Percentiles rank a stretch among this genome's conserved stretches.
These are phyloP conservation scores for Cordyceps fumosorosea DNA, from an alignment of 2,329 filamentous ascomycete genomes.

Conservation along the genomic window DNA sequence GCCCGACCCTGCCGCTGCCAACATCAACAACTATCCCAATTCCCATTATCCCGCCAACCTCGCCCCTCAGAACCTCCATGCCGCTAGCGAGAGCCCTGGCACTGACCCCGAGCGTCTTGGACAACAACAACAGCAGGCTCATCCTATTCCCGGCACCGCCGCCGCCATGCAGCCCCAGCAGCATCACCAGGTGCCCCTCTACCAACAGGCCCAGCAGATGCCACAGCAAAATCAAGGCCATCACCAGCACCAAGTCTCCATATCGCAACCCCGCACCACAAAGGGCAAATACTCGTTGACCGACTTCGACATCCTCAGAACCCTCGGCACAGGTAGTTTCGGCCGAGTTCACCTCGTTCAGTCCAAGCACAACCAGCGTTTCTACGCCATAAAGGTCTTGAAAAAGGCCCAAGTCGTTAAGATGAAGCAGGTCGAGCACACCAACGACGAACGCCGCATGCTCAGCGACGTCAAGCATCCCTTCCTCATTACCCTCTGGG, in stretches of 20 bases:
- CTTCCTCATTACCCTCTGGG: conserved; percentile 96
- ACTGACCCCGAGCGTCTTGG: conserved; percentile 29
- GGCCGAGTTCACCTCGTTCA: conserved; percentile 94
- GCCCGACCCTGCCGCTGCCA: conserved; percentile 14
- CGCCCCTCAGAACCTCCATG: conserved; percentile 20
- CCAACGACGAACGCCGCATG: conserved; percentile 96
- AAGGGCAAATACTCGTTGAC: conserved; percentile 94
- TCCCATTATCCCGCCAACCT: conserved; percentile 23
- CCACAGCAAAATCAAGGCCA: conserved; percentile 23
- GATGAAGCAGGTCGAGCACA: conserved; percentile 99
- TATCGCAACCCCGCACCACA: conserved; percentile 56
- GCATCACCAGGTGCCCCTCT: conserved; percentile 17
- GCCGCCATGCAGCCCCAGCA: conserved; percentile 21
- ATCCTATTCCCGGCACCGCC: conserved; percentile 7
- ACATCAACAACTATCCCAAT: conserved; percentile 20
- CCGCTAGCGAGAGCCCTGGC: conserved; percentile 31
- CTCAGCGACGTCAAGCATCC: conserved; percentile 94
- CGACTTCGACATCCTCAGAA: conserved; percentile 86
- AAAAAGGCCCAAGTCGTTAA: conserved; percentile 98
- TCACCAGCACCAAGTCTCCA: conserved; percentile 24
- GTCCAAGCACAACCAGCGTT: conserved; percentile 95
- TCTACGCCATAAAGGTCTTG: conserved; percentile 96
- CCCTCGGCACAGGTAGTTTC: conserved; percentile 93
- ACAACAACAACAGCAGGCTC: conserved; percentile 31
- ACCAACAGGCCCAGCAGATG: conserved; percentile 22